phyloP scores from a whole-genome alignment of 306 rosid genomes.

The Notholithocarpus densiflorus region DNA sequence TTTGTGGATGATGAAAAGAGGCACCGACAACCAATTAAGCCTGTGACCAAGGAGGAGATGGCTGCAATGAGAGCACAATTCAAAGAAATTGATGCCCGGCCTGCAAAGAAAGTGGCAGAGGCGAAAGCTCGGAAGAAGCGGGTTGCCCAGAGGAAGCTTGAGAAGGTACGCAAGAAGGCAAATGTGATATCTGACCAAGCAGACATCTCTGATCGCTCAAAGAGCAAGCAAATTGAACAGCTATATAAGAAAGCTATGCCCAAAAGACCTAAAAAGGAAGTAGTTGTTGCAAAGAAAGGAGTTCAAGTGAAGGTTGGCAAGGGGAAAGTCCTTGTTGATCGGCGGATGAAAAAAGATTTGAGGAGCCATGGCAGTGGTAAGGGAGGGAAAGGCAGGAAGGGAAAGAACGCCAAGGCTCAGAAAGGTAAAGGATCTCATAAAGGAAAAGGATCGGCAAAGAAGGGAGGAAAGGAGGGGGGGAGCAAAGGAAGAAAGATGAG shows the following conservation, averaged over 20 bases:
- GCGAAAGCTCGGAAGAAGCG: slow-evolving; percentile 80
- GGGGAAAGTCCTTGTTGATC: slow-evolving; percentile 48
- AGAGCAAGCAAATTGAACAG: slow-evolving; percentile 79
- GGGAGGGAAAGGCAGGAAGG: slow-evolving; percentile 35
- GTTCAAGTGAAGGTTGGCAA: slow-evolving; percentile 68
- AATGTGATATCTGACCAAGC: slow-evolving; percentile 85
- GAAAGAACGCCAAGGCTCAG: slow-evolving; percentile 29
- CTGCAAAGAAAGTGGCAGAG: slow-evolving; percentile 59
- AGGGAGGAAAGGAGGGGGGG: slow-evolving; percentile 27
- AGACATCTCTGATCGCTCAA: slow-evolving; percentile 79
- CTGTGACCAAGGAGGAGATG: slow-evolving; percentile 78
- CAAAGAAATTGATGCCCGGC: slow-evolving; percentile 75
- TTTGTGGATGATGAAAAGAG: slow-evolving; percentile 80
- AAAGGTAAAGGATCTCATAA: slow-evolving; percentile 40
- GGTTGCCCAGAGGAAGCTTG: slow-evolving; percentile 74
- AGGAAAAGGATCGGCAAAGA: slow-evolving; percentile 35
- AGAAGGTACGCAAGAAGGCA: slow-evolving; percentile 92
- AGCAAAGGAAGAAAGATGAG: slow-evolving; percentile 31
- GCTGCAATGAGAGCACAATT: slow-evolving; percentile 85
- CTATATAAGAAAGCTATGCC: slow-evolving; percentile 73
- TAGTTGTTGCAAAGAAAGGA: slow-evolving; percentile 96
- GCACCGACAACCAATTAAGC: slow-evolving; percentile 66
- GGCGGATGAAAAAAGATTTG: slow-evolving; percentile 50
- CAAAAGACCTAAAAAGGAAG: slow-evolving; percentile 71
- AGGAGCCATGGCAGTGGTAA: slow-evolving; percentile 31